phyloP scores from a whole-genome alignment of 495 filamentous ascomycete genomes.

The Lophiotrema nucula region DNA sequence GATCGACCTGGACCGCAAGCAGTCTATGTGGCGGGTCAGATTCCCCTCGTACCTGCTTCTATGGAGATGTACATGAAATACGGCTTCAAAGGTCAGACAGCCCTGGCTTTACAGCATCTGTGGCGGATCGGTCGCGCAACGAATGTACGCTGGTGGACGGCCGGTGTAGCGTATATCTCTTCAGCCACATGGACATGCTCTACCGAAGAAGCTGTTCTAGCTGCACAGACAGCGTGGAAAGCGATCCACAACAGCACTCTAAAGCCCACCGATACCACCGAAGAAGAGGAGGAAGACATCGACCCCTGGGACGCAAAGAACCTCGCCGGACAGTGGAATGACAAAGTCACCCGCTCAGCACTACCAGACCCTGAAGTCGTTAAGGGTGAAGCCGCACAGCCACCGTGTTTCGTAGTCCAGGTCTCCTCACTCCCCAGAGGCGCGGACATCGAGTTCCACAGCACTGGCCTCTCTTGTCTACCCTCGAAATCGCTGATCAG shows the following conservation, averaged over 20 bases:
- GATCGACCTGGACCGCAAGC: neutral
- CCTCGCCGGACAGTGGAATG: conserved; percentile 13
- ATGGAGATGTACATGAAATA: conserved; percentile 58
- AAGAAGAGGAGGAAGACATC: conserved; percentile 44
- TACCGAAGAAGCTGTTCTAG: neutral
- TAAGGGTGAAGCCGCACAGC: conserved; percentile 36
- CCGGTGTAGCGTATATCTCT: conserved; percentile 69
- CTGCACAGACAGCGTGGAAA: conserved; percentile 54
- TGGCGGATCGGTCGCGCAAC: conserved; percentile 76
- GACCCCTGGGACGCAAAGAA: conserved; percentile 75
- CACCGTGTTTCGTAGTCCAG: conserved; percentile 70
- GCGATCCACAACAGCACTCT: conserved; percentile 44
- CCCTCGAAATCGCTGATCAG: neutral
- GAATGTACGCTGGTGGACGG: conserved; percentile 69
- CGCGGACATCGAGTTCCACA: conserved; percentile 59
- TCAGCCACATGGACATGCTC: conserved; percentile 25
- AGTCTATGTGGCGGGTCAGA: conserved; percentile 80
- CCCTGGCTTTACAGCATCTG: conserved; percentile 81
- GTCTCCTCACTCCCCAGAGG: conserved; percentile 68
- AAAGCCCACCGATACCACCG: neutral
- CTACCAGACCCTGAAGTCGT: conserved; percentile 36
- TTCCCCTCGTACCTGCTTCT: conserved; percentile 77
- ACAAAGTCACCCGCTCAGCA: conserved; percentile 10
- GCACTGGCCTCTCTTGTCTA: conserved; percentile 18
- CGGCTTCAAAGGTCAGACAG: conserved; percentile 44